A percentile compares a stretch with the other conserved stretches of the same genome.
Evolutionary conservation across 495 filamentous ascomycete genomes (phyloP).

Genomic region (Mycothermus thermophilus): DNA sequence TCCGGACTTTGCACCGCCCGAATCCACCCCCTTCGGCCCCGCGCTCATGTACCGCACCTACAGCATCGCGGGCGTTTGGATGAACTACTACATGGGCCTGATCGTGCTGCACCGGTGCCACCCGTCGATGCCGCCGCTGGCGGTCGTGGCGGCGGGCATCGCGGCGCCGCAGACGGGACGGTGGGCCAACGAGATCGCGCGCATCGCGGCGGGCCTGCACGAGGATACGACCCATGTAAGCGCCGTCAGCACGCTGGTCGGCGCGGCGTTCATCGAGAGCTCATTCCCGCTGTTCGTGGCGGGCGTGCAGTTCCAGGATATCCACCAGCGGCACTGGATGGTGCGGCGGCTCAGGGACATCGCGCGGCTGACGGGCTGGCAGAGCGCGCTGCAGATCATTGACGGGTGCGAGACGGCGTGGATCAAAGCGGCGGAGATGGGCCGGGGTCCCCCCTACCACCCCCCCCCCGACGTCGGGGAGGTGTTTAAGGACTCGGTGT

Average conservation of each 20-base stretch:
- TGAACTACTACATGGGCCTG: conserved; percentile 65
- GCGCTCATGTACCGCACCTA: conserved; percentile 75
- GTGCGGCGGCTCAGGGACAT: conserved; percentile 60
- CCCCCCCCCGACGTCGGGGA: conserved; percentile 29
- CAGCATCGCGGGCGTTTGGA: conserved; percentile 73
- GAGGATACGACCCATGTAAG: conserved; percentile 44
- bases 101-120: conserved; percentile 68
- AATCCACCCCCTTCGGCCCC: conserved; percentile 58
- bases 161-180: conserved; percentile 52
- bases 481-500: conserved; percentile 23
- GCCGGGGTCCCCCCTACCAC: conserved; percentile 61
- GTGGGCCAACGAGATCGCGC: conserved; percentile 62
- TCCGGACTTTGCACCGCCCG: conserved; percentile 49
- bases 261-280: conserved; percentile 66
- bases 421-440: conserved; percentile 54
- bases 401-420: conserved; percentile 73
- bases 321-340: conserved; percentile 60
- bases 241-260: conserved; percentile 64
- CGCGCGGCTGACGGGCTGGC: conserved; percentile 73
- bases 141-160: conserved; percentile 69
- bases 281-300: conserved; percentile 75
- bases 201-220: conserved; percentile 66
- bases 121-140: conserved; percentile 81
- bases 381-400: conserved; percentile 64
- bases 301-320: conserved; percentile 62